These are phyloP conservation scores for Blastocystis sp. DNA, from an alignment of 352 stramenopile genomes.

Conservation along the genomic window DNA sequence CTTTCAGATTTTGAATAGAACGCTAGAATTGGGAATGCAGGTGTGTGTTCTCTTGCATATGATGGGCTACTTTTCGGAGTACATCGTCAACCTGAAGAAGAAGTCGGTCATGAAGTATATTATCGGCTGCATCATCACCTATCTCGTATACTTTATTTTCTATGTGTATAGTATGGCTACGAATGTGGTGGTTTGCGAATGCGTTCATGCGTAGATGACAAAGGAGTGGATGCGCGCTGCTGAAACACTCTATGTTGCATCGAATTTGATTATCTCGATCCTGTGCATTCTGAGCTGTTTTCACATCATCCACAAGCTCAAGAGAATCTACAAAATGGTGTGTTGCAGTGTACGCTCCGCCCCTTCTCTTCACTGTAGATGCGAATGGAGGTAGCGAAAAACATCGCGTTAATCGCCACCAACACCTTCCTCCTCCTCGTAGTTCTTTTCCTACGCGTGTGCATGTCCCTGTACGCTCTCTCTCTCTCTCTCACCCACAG, in stretches of 20 bases:
- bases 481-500: background rate
- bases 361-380: background rate
- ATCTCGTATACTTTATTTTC: conserved; percentile 40
- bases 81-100: conserved; percentile 63
- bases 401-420: conserved; percentile 44
- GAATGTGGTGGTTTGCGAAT: background rate
- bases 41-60: conserved; percentile 50
- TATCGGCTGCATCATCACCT: conserved; percentile 28
- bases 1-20: conserved; percentile 45
- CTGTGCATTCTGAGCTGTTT: conserved; percentile 46
- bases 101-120: conserved; percentile 39
- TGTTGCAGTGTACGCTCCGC: conserved; percentile 15
- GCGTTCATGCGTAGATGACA: background rate
- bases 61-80: conserved; percentile 68
- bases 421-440: conserved; percentile 66
- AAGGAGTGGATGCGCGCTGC: conserved; percentile 17
- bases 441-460: conserved; percentile 15
- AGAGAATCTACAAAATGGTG: conserved; percentile 17
- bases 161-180: background rate
- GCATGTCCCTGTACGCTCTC: conserved; percentile 8
- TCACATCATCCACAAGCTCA: conserved; percentile 70
- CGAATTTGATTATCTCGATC: conserved; percentile 28
- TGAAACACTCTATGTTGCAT: conserved; percentile 23
- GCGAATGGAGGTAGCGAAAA: conserved; percentile 56
- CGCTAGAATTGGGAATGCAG: conserved; percentile 50